These are phyloP conservation scores for Coelastrella sp. DNA, from an alignment of 139 green algal species.

Conservation along the genomic window DNA sequence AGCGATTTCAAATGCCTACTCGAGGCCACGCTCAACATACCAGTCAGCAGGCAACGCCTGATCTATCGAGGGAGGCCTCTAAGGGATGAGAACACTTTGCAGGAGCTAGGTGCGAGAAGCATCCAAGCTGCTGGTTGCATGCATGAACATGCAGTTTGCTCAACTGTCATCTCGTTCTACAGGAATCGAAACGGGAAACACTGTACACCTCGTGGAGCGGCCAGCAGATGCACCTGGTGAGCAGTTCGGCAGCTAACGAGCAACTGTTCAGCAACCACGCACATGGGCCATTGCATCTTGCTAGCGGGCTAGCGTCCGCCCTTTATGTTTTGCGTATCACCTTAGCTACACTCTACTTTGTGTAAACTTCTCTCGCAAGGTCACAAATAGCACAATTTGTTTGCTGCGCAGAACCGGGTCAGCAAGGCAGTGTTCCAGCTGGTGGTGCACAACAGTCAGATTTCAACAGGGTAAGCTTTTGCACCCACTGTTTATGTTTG, in stretches of 20 bases:
- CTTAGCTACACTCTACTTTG: too few species aligned
- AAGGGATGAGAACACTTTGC: constrained; percentile 52
- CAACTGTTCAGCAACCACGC: too few species aligned
- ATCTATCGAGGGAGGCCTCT: constrained; percentile 66
- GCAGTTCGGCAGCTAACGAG: not conserved
- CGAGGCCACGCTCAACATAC: constrained; percentile 45
- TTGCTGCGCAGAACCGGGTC: not conserved
- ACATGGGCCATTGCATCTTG: too few species aligned
- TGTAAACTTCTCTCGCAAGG: too few species aligned
- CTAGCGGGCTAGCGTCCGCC: too few species aligned
- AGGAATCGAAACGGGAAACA: constrained; percentile 66
- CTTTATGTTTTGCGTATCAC: too few species aligned
- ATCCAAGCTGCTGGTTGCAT: not conserved
- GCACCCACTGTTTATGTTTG: not conserved
- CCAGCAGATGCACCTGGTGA: constrained; percentile 46
- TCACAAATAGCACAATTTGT: not conserved
- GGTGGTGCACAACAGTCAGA: not conserved
- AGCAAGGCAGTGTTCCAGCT: not conserved
- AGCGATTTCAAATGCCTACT: constrained; percentile 45
- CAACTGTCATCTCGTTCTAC: not conserved
- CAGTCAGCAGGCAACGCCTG: constrained; percentile 60
- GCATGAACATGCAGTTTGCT: not conserved
- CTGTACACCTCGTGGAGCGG: constrained; percentile 77
- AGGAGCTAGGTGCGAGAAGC: constrained; percentile 39
- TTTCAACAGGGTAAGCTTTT: constrained; percentile 33